phyloP scores from a whole-genome alignment of 2,329 filamentous ascomycete species.

The Harringtonia aguacate region DNA sequence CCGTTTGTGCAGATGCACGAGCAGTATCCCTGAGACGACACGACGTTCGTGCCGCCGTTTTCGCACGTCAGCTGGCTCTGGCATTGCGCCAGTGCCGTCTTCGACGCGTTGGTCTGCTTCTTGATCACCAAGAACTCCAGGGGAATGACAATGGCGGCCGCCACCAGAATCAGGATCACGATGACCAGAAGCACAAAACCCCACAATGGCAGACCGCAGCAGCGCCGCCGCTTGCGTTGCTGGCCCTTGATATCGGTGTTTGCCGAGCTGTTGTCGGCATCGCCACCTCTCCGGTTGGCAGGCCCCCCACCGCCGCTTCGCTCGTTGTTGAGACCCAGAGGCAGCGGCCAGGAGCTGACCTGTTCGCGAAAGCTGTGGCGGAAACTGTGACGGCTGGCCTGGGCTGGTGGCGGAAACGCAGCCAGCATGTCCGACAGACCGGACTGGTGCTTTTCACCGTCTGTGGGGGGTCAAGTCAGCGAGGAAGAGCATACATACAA shows the following conservation, averaged over 20 bases:
- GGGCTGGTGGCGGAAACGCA: slow-evolving; percentile 52
- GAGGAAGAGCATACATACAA: not conserved
- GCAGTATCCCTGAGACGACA: slow-evolving; percentile 53
- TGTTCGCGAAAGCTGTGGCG: slow-evolving; percentile 36
- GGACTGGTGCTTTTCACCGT: slow-evolving; percentile 35
- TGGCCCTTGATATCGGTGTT: slow-evolving; percentile 11
- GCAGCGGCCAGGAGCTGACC: slow-evolving; percentile 41
- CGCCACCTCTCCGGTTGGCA: slow-evolving; percentile 3
- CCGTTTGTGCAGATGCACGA: slow-evolving; percentile 84
- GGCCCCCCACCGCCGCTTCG: slow-evolving; percentile 8
- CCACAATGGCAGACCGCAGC: slow-evolving; percentile 79
- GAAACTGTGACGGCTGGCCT: slow-evolving; percentile 28
- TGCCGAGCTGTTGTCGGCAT: slow-evolving; percentile 7
- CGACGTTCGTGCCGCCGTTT: slow-evolving; percentile 71
- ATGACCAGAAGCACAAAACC: slow-evolving; percentile 57
- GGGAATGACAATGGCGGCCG: slow-evolving; percentile 75
- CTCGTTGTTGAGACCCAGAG: slow-evolving; percentile 15
- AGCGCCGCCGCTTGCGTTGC: slow-evolving; percentile 41
- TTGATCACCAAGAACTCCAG: slow-evolving; percentile 52
- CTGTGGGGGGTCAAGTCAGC: slow-evolving; percentile 10
- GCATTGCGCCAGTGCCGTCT: slow-evolving; percentile 40
- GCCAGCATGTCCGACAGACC: slow-evolving; percentile 55
- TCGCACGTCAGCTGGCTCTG: slow-evolving; percentile 52
- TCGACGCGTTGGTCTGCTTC: slow-evolving; percentile 26
- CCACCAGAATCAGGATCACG: slow-evolving; percentile 59